Percentiles rank a stretch among this genome's conserved stretches.
Evolutionary conservation across 352 stramenopile genomes (phyloP).

Genomic region (Globisporangium lucens): DNA sequence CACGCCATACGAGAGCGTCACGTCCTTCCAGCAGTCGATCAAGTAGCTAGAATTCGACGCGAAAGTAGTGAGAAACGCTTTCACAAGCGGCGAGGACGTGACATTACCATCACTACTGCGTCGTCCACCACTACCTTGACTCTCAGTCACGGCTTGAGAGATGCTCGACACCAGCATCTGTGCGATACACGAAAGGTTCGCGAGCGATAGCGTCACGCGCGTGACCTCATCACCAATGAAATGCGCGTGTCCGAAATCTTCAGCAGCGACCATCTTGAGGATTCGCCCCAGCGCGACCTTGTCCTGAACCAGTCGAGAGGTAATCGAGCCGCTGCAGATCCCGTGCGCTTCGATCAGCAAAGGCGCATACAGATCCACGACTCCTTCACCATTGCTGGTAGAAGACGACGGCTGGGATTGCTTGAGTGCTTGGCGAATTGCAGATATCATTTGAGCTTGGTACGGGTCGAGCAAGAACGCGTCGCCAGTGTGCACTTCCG

Average conservation of each 20-base stretch:
- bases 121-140: slow-evolving; percentile 1
- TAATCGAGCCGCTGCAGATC: slow-evolving; percentile 52
- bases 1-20: slow-evolving; percentile 37
- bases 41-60: slow-evolving; percentile 33
- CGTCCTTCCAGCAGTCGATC: slow-evolving; percentile 55
- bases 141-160: slow-evolving; percentile 21
- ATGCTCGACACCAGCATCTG: slow-evolving; percentile 53
- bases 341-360: slow-evolving; percentile 67
- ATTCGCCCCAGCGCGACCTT: slow-evolving; percentile 69
- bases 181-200: slow-evolving; percentile 60
- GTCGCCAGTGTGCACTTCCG: slow-evolving; percentile 53
- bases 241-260: slow-evolving; percentile 63
- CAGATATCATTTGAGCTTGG: slow-evolving; percentile 78
- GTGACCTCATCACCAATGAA: slow-evolving; percentile 61
- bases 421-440: slow-evolving; percentile 73
- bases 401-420: slow-evolving; percentile 30
- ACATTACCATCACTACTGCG: slow-evolving; percentile 20
- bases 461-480: slow-evolving; percentile 77
- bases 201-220: slow-evolving; percentile 47
- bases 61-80: slow-evolving; percentile 53
- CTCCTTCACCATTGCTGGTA: slow-evolving; percentile 5
- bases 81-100: slow-evolving; percentile 38
- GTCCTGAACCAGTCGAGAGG: slow-evolving; percentile 59
- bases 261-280: slow-evolving; percentile 48
- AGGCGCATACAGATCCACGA: slow-evolving; percentile 52